Percentiles rank a stretch among this genome's conserved stretches.
phyloP scores from a whole-genome alignment of 2,329 filamentous ascomycete species.

The Massarina eburnea region DNA sequence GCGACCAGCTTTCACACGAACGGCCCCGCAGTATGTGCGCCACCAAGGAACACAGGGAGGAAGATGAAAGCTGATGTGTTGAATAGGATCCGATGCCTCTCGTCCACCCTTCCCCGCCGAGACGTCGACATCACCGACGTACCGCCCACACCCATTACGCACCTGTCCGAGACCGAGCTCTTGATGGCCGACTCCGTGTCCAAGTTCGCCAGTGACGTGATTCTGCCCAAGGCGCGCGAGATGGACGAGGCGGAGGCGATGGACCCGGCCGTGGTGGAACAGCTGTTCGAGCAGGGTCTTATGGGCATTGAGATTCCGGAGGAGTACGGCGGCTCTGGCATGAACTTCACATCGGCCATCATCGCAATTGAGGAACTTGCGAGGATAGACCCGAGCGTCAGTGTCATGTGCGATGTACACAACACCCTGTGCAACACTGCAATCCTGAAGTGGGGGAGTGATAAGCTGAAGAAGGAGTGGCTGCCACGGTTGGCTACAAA shows the following conservation, averaged over 20 bases:
- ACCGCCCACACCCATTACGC: slow-evolving; percentile 87
- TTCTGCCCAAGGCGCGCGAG: slow-evolving; percentile 87
- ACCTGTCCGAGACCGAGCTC: slow-evolving; percentile 84
- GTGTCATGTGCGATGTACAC: slow-evolving; percentile 94
- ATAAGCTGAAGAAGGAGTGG: slow-evolving; percentile 78
- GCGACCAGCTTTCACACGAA: slow-evolving; percentile 28
- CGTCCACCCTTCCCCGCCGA: slow-evolving; percentile 41
- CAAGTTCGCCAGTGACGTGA: slow-evolving; percentile 86
- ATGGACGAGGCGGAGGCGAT: slow-evolving; percentile 98
- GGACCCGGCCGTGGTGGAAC: slow-evolving; percentile 85
- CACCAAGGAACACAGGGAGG: slow-evolving; percentile 2
- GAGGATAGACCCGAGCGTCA: slow-evolving; percentile 89
- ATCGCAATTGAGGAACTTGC: slow-evolving; percentile 97
- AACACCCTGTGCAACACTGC: slow-evolving; percentile 97
- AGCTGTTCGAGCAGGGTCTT: slow-evolving; percentile 93
- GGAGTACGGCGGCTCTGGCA: slow-evolving; percentile 92
- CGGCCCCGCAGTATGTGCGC: slow-evolving; percentile 33
- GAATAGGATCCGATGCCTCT: slow-evolving; percentile 45
- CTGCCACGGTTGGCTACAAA: slow-evolving; percentile 87
- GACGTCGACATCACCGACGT: slow-evolving; percentile 66
- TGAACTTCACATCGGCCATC: slow-evolving; percentile 98
- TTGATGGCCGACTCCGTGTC: slow-evolving; percentile 88
- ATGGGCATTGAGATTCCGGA: slow-evolving; percentile 98
- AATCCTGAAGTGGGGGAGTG: slow-evolving; percentile 79
- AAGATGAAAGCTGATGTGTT: slow-evolving; percentile 4